Evolutionary conservation across 768 basidiomycete species (phyloP).

Genomic region (Naganishia randhawae): DNA sequence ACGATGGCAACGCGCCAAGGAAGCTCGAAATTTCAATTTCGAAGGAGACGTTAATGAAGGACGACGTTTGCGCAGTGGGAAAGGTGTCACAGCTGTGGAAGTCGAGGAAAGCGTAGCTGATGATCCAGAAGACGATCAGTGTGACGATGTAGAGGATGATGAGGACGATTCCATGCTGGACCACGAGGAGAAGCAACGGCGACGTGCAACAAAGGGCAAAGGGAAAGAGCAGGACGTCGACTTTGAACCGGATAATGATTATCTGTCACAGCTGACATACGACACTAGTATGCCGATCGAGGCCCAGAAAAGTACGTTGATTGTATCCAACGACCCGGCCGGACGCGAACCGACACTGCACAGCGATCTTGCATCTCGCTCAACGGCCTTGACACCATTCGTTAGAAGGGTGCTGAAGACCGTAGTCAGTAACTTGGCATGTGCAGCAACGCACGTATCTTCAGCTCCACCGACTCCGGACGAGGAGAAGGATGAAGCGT

Average conservation of each 20-base stretch:
- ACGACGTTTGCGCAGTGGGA: constrained; percentile 43
- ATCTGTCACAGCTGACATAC: constrained; percentile 12
- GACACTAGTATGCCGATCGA: constrained; percentile 21
- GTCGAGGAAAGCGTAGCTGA: constrained; percentile 13
- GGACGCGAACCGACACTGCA: background rate
- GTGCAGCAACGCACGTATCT: background rate
- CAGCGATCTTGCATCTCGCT: background rate
- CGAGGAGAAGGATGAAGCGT: constrained; percentile 53
- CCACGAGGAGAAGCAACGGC: background rate
- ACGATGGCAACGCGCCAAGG: constrained; percentile 36
- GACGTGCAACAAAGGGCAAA: constrained; percentile 9
- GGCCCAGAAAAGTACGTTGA: constrained; percentile 3
- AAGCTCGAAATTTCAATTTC: constrained; percentile 49
- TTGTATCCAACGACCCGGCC: too few species aligned
- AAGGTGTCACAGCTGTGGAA: constrained; percentile 28
- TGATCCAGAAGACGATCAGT: constrained; percentile 22
- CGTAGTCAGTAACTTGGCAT: constrained; percentile 26
- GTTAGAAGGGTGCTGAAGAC: constrained; percentile 1
- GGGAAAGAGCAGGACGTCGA: background rate
- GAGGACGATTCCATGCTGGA: background rate
- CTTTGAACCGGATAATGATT: constrained; percentile 8
- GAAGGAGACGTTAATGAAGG: constrained; percentile 46
- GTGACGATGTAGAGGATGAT: constrained; percentile 17
- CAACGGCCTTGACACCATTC: constrained; percentile 3
- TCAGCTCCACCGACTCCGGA: constrained; percentile 10